These are phyloP conservation scores for Fusarium ramigenum DNA, from an alignment of 2,329 filamentous ascomycete genomes.

Conservation along the genomic window DNA sequence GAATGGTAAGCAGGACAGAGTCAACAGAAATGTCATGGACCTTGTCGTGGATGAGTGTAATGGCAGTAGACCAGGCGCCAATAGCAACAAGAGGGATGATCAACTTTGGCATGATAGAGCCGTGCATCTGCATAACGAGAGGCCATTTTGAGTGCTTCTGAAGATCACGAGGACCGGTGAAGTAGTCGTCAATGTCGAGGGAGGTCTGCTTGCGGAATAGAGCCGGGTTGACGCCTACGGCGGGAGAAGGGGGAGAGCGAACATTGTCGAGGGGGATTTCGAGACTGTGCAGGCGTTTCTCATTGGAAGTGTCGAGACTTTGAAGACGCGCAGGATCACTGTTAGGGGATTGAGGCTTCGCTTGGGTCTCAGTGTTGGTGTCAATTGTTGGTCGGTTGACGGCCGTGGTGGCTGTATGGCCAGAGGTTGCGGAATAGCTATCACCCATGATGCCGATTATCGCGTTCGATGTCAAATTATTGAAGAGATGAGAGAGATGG, in stretches of 20 bases:
- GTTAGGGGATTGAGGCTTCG: slow-evolving; percentile 1
- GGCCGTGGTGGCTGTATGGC: slow-evolving; percentile 24
- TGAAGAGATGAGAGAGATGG: neutral
- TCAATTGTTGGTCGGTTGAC: slow-evolving; percentile 31
- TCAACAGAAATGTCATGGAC: slow-evolving; percentile 50
- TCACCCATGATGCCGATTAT: slow-evolving; percentile 35
- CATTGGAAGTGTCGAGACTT: slow-evolving; percentile 9
- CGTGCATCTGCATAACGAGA: slow-evolving; percentile 78
- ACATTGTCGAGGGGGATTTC: slow-evolving; percentile 44
- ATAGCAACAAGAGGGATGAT: slow-evolving; percentile 73
- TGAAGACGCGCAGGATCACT: slow-evolving; percentile 23
- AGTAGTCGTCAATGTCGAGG: slow-evolving; percentile 68
- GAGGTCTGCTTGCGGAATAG: slow-evolving; percentile 48
- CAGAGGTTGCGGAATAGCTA: slow-evolving; percentile 28
- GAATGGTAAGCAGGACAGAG: slow-evolving; percentile 71
- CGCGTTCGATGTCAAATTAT: neutral
- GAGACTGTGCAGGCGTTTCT: slow-evolving; percentile 40
- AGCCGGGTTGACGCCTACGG: slow-evolving; percentile 41
- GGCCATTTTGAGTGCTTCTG: slow-evolving; percentile 81
- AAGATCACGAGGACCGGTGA: slow-evolving; percentile 73
- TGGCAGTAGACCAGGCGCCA: slow-evolving; percentile 70
- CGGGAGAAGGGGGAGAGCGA: slow-evolving; percentile 46
- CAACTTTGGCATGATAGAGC: slow-evolving; percentile 78
- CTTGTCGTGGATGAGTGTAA: slow-evolving; percentile 65
- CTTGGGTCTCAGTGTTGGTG: slow-evolving; percentile 7